These are phyloP conservation scores for Carpinus viminea DNA, from an alignment of 306 rosid genomes.

Conservation along the genomic window DNA sequence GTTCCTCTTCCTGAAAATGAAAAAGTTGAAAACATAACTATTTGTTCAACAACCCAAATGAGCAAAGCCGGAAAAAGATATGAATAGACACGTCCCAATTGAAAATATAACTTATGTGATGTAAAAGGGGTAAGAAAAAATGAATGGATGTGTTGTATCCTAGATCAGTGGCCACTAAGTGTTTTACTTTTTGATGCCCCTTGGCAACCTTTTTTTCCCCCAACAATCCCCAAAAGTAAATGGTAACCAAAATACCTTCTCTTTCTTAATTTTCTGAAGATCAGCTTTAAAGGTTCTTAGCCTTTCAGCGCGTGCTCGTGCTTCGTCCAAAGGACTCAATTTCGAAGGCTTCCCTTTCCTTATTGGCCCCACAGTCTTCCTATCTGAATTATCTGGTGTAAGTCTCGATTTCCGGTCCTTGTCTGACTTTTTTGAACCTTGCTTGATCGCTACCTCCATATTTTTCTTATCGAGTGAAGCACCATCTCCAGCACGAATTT, in stretches of 20 bases:
- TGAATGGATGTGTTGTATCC: background rate
- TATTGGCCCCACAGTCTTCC: slow-evolving; percentile 72
- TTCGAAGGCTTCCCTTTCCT: slow-evolving; percentile 84
- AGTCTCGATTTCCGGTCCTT: slow-evolving; percentile 67
- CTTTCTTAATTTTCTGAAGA: slow-evolving; percentile 96
- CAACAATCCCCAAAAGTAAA: background rate
- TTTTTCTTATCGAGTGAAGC: slow-evolving; percentile 45
- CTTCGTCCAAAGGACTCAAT: slow-evolving; percentile 94
- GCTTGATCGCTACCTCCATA: slow-evolving; percentile 47
- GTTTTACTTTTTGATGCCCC: background rate
- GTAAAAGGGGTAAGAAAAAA: background rate
- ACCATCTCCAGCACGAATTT: slow-evolving; percentile 42
- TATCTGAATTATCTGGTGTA: slow-evolving; percentile 53
- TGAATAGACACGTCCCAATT: background rate
- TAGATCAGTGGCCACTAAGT: background rate
- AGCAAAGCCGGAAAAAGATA: slow-evolving; percentile 5
- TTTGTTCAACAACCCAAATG: slow-evolving; percentile 20
- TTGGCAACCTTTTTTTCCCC: background rate
- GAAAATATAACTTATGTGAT: background rate
- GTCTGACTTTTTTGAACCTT: slow-evolving; percentile 55
- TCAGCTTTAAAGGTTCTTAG: slow-evolving; percentile 87
- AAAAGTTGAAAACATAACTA: slow-evolving; percentile 15
- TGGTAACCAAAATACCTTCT: slow-evolving; percentile 60
- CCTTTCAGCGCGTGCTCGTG: slow-evolving; percentile 90
- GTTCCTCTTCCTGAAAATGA: slow-evolving; percentile 72